Base-by-base conservation (phyloP, 805 yeast genomes). In the Babjeviella inositovora region DNA sequence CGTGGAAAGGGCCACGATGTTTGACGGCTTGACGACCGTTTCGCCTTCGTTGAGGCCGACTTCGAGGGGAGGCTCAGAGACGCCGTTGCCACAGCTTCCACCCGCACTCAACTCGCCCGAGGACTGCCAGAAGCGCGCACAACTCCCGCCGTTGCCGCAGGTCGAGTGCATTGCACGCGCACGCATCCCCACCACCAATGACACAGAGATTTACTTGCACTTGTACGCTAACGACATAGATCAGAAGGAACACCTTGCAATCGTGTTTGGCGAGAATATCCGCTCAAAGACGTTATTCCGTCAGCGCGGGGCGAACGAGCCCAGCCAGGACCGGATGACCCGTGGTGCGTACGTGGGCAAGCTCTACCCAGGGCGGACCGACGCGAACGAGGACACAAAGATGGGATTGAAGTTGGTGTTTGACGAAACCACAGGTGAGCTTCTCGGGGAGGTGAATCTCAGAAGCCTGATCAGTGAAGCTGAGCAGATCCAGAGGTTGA, bases 281-380 rank as follows among this genome's bases (percentile, higher is more conserved):
- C 61, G 94, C 33, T 81, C 94, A 2, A 60, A 63, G 39, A 56
- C 82, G 3, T 53, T 90, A 23, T 90, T 69, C 50, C 61, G 52
- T 21, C 51, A 50, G 23, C 53, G 80, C 25, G n/a, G n/a, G n/a
- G 52, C 52, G 0, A 67, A 68, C 21, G 98, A 90, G 32, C 58
- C 93, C 1, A 96, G 84, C 47, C 74, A 69, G 36, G 96, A 82
- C 43, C 51, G 98, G 34, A 90, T 90, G 96, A 84, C 93, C n/a
- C 63, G 98, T 34, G 99, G 99, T 14, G 98, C 98, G 0, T 90
- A 90, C 36, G 69, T 80, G 15, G 99, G 99, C 5, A 71, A 70
- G 38, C 53, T 90, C 25, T 71, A 68, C 34, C 97, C 98, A 5
- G 97, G 97, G 4, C 62, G 98, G 33, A 46, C 47, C 15, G 39